Evolutionary conservation across 768 basidiomycete species (phyloP).

Genomic region (Mycena latifolia): DNA sequence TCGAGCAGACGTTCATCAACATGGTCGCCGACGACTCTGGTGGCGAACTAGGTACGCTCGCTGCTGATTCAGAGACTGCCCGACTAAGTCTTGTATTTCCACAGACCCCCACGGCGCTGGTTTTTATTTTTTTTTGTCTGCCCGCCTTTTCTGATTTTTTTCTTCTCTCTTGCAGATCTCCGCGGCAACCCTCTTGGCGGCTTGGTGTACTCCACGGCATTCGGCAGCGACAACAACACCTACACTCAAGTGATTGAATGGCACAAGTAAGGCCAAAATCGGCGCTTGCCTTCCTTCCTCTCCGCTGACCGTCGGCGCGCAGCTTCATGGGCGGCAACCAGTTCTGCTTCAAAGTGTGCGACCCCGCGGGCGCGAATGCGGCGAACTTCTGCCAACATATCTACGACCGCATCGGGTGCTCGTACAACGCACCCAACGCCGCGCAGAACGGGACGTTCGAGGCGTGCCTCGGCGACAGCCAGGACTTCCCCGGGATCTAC

Average conservation of each 20-base stretch:
- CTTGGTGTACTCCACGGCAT: slow-evolving; percentile 72
- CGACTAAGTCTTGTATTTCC: slow-evolving; percentile 5
- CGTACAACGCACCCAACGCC: slow-evolving; percentile 77
- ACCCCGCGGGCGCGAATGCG: slow-evolving; percentile 64
- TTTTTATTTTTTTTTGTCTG: slow-evolving; percentile 26
- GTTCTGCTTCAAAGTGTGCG: slow-evolving; percentile 84
- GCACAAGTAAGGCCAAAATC: slow-evolving; percentile 63
- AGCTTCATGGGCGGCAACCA: slow-evolving; percentile 78
- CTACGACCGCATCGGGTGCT: slow-evolving; percentile 81
- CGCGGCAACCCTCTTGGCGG: slow-evolving; percentile 87
- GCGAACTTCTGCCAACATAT: slow-evolving; percentile 76
- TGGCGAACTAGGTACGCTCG: slow-evolving; percentile 82
- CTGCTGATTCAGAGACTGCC: slow-evolving; percentile 57
- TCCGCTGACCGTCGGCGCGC: neutral
- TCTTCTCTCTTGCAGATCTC: slow-evolving; percentile 14
- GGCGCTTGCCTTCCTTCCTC: neutral
- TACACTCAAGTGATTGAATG: slow-evolving; percentile 74
- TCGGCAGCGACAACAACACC: slow-evolving; percentile 53
- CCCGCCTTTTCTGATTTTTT: neutral
- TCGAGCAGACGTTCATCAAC: slow-evolving; percentile 72
- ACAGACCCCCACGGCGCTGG: slow-evolving; percentile 79
- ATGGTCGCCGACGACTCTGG: slow-evolving; percentile 68
- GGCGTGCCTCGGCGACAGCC: slow-evolving; percentile 74
- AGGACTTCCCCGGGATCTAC: slow-evolving; percentile 69
- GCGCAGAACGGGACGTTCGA: slow-evolving; percentile 73